Evolutionary conservation across 805 yeast genomes (phyloP), one percentile per base, ranked within the genome.

Genomic region (Yarrowia hollandica): DNA sequence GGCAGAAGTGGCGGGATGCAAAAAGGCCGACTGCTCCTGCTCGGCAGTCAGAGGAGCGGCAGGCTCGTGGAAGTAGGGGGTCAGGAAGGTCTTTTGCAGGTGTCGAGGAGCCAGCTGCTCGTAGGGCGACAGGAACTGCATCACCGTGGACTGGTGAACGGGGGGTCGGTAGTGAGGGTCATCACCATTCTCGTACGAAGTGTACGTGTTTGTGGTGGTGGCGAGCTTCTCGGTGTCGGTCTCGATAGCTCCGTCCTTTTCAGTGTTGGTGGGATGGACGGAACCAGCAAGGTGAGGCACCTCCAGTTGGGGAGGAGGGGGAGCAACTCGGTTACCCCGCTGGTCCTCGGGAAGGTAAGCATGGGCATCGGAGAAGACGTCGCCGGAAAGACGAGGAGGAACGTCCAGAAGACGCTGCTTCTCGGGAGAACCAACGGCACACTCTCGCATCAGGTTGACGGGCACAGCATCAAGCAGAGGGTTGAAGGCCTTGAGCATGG

Each of bases 1-100:
- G 0, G 85, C 85, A 23, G 82, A 74, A 15, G 85, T 83, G 6
- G 85, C 88, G 2, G 97, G 97, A 67, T 79, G 80, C 67, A 83
- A 82, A 72, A 85, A 92, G 0, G 96, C 94, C 62, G 80, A 82
- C 52, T 79, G 76, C 60, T 82, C 83, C 18, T 69, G 74, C 14
- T 71, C 77, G 4, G 72, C 76, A 2, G 75, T 62, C 37, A 64
- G 57, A n/a, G 62, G 67, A 25, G 60, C 61, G 1, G 65, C 64
- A 9, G 68, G 66, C 22, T 62, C 67, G 55, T 64, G 62, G 72
- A 72, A 74, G 44, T 63, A 66, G 34, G 66, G 64, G 9, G 64
- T 62, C 38, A 72, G 63, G 50, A 72, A 60, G 35, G 66, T 69
- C 6, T 56, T 60, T 31, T 60, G 60, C 42, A 71, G 39, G 8